Percentiles rank a stretch among this genome's conserved stretches.
These are phyloP conservation scores for Prototheca cutis DNA, from an alignment of 163 green algal species.

Conservation along the genomic window DNA sequence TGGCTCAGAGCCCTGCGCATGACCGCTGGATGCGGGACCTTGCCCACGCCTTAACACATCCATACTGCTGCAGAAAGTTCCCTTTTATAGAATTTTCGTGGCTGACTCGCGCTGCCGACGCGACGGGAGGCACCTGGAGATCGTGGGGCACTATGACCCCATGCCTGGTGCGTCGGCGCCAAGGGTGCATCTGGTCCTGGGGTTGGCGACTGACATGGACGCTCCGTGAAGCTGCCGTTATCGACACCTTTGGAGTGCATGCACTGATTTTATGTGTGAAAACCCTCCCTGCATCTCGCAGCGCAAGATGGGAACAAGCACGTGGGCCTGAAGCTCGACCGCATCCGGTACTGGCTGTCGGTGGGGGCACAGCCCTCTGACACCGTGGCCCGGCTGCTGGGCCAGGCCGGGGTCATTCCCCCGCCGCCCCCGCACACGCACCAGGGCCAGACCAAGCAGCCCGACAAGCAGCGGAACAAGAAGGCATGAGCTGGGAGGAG, in stretches of 20 bases:
- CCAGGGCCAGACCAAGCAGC: slow-evolving; percentile 23
- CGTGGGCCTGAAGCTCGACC: slow-evolving; percentile 60
- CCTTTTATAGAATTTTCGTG: slow-evolving; percentile 80
- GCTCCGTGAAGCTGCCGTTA: neutral
- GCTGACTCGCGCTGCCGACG: slow-evolving; percentile 52
- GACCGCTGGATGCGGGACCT: neutral
- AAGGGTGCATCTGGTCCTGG: neutral
- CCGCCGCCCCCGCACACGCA: slow-evolving; percentile 23
- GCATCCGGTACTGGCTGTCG: slow-evolving; percentile 76
- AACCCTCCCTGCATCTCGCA: slow-evolving; percentile 5
- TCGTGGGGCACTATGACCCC: slow-evolving; percentile 73
- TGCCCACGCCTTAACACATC: neutral
- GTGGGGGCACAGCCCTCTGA: slow-evolving; percentile 66
- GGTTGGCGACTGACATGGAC: neutral
- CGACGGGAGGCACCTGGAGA: slow-evolving; percentile 69
- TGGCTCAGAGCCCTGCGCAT: neutral
- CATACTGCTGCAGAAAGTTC: slow-evolving; percentile 41
- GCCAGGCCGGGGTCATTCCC: slow-evolving; percentile 53
- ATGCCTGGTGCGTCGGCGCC: slow-evolving; percentile 35
- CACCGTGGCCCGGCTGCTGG: slow-evolving; percentile 53
- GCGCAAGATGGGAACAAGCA: slow-evolving; percentile 74
- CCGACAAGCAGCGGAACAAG: slow-evolving; percentile 27
- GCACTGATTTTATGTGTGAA: neutral
- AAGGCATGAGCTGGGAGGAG: neutral
- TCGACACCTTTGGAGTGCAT: neutral